A percentile compares a stretch with the other conserved stretches of the same genome.
Evolutionary conservation across 2,329 filamentous ascomycete genomes (phyloP).

Genomic region (Fusarium redolens): DNA sequence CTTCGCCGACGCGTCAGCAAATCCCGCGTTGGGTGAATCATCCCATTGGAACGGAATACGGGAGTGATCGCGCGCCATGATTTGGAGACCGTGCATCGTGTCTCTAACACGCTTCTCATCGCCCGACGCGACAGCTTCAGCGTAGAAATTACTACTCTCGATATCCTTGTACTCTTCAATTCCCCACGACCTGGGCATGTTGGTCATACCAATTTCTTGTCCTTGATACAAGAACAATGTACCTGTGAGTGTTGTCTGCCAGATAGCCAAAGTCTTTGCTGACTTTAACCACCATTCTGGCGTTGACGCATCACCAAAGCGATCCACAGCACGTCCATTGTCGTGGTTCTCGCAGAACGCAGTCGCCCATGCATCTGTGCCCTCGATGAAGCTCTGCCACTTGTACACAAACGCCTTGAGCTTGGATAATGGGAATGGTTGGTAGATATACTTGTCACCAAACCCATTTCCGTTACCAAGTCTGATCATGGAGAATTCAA

Average conservation of each 20-base stretch:
- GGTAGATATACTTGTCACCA: slow-evolving; percentile 61
- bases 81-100: slow-evolving; percentile 64
- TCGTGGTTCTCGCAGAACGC: slow-evolving; percentile 74
- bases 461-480: slow-evolving; percentile 62
- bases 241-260: slow-evolving; percentile 61
- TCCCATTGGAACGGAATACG: slow-evolving; percentile 77
- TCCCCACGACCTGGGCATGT: slow-evolving; percentile 62
- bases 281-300: slow-evolving; percentile 57
- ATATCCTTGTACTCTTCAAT: slow-evolving; percentile 66
- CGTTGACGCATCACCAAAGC: slow-evolving; percentile 61
- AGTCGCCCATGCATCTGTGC: slow-evolving; percentile 67
- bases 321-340: slow-evolving; percentile 66
- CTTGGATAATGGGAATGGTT: slow-evolving; percentile 57
- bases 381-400: slow-evolving; percentile 63
- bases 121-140: slow-evolving; percentile 53
- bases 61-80: slow-evolving; percentile 72
- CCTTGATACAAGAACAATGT: slow-evolving; percentile 55
- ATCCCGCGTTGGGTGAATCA: slow-evolving; percentile 67
- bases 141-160: slow-evolving; percentile 65
- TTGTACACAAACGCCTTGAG: slow-evolving; percentile 58
- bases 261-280: slow-evolving; percentile 65
- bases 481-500: slow-evolving; percentile 68
- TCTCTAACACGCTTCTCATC: slow-evolving; percentile 53
- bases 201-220: slow-evolving; percentile 71
- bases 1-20: slow-evolving; percentile 57